Evolutionary conservation across 768 basidiomycete species (phyloP).

Genomic region (Porpolomopsis calyptriformis): DNA sequence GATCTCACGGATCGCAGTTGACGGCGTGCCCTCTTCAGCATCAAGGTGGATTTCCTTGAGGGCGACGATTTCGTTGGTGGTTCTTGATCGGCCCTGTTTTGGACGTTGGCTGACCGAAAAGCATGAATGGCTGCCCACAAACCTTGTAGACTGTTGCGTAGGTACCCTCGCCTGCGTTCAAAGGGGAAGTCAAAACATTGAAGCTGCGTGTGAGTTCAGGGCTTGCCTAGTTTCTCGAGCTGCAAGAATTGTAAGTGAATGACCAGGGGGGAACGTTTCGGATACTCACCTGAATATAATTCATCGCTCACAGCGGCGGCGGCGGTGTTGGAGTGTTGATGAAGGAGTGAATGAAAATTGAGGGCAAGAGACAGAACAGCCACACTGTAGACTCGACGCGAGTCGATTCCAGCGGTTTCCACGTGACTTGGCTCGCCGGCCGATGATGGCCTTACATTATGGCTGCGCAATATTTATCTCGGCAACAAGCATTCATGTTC

Average conservation of each 20-base stretch:
- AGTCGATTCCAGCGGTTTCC: too few relatives aligned
- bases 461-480: too few relatives aligned
- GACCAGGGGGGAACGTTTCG: background rate
- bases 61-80: slow-evolving; percentile 98
- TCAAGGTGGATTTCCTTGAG: slow-evolving; percentile 99
- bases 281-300: slow-evolving; percentile 43
- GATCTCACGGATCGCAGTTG: slow-evolving; percentile 97
- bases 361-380: too few relatives aligned
- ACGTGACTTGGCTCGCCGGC: background rate
- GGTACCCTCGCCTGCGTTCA: slow-evolving; percentile 67
- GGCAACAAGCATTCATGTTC: too few relatives aligned
- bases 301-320: slow-evolving; percentile 22
- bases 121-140: slow-evolving; percentile 8
- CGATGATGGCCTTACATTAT: slow-evolving; percentile 33
- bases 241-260: slow-evolving; percentile 19
- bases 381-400: too few relatives aligned
- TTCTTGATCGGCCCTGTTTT: slow-evolving; percentile 77
- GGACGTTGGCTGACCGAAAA: slow-evolving; percentile 1
- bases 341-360: background rate
- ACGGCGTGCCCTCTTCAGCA: slow-evolving; percentile 97
- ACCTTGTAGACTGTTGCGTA: slow-evolving; percentile 99
- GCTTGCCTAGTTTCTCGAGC: slow-evolving; percentile 80
- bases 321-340: background rate
- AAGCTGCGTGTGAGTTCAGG: background rate
- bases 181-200: background rate